Conservation (phyloP, 805 yeast genomes). For the Kregervanrija pseudodelftensis region DNA sequence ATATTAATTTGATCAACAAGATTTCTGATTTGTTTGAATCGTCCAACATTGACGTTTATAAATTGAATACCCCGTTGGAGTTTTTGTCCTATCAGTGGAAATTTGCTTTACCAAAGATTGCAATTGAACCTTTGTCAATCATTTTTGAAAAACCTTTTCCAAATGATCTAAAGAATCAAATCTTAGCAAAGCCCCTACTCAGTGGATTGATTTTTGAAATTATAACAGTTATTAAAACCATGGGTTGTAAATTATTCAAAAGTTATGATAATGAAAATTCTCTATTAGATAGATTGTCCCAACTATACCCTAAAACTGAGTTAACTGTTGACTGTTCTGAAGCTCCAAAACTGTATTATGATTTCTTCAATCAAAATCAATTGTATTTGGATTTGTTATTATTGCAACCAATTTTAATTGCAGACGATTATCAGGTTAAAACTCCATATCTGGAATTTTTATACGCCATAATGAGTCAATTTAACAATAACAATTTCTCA, state of each 20-base stretch:
- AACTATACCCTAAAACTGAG: conserved; percentile 31
- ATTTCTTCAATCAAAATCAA: conserved; percentile 50
- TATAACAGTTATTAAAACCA: conserved; percentile 61
- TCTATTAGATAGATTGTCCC: conserved; percentile 47
- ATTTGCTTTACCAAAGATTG: conserved; percentile 69
- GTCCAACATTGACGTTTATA: conserved; percentile 39
- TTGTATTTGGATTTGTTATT: conserved; percentile 68
- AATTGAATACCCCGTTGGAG: conserved; percentile 45
- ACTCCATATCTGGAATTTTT: conserved; percentile 88
- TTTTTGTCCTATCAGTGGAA: conserved; percentile 78
- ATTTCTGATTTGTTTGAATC: conserved; percentile 32
- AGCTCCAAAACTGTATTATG: conserved; percentile 58
- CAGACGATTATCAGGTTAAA: conserved; percentile 80
- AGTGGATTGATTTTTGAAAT: conserved; percentile 76
- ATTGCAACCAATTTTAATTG: conserved; percentile 79
- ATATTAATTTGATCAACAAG: conserved; percentile 31
- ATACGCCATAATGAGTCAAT: conserved; percentile 71
- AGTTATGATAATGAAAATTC: conserved; percentile 64
- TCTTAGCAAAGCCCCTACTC: conserved; percentile 77
- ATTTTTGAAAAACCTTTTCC: conserved; percentile 69
- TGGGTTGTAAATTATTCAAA: conserved; percentile 67
- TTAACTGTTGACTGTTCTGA: conserved; percentile 30
- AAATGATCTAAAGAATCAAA: conserved; percentile 48
- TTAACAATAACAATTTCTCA: conserved; percentile 40
- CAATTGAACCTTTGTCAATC: conserved; percentile 70